A percentile compares a stretch with the other conserved stretches of the same genome.
These are phyloP conservation scores for Dryas integrifolia DNA, from an alignment of 331 rosid genomes.

Conservation along the genomic window DNA sequence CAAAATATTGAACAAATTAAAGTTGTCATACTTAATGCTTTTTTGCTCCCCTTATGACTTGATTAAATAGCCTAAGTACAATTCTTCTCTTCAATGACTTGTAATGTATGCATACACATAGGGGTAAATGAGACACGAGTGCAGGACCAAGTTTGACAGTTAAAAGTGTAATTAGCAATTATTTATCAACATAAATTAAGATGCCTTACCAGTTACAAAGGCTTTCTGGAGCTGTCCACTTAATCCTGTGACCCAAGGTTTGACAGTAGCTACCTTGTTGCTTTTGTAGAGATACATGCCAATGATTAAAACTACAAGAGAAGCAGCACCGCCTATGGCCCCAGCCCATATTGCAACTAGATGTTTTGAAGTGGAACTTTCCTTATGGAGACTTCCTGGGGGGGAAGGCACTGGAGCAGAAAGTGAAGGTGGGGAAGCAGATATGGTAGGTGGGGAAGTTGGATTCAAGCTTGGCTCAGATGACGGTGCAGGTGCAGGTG, in stretches of 20 bases:
- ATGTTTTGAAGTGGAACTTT: slow-evolving; percentile 14
- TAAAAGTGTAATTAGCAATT: neutral
- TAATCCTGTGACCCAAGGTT: slow-evolving; percentile 92
- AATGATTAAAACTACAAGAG: slow-evolving; percentile 33
- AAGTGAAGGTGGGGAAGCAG: slow-evolving; percentile 23
- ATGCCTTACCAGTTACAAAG: slow-evolving; percentile 67
- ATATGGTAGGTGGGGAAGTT: slow-evolving; percentile 15
- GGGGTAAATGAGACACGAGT: neutral
- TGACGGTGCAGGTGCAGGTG: neutral
- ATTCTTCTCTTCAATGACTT: neutral
- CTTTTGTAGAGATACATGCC: slow-evolving; percentile 47
- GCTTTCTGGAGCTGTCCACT: slow-evolving; percentile 98
- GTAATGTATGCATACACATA: neutral
- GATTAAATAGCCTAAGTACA: neutral
- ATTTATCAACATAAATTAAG: slow-evolving; percentile 10
- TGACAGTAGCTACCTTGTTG: slow-evolving; percentile 68
- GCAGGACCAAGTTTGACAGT: slow-evolving; percentile 3
- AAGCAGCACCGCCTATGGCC: slow-evolving; percentile 38
- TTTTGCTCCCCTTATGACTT: neutral
- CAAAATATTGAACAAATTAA: neutral
- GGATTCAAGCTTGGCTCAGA: slow-evolving; percentile 3
- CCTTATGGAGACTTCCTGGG: neutral
- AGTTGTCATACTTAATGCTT: neutral
- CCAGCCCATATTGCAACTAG: slow-evolving; percentile 36
- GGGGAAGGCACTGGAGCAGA: neutral